Evolutionary conservation across 805 yeast species (phyloP).

Genomic region (Schwanniomyces polymorphus): DNA sequence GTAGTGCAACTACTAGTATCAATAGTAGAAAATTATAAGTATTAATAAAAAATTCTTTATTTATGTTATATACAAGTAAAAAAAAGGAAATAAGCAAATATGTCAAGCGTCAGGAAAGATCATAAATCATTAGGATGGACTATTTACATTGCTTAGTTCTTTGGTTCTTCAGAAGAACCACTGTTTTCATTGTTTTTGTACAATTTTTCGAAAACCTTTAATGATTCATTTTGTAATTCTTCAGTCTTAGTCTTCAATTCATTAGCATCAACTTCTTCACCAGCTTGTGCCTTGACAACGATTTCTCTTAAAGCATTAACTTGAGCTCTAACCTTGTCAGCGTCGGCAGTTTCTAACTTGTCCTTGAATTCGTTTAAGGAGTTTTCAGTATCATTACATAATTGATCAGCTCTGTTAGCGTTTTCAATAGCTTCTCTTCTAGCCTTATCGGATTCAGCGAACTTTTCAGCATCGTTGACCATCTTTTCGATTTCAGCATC

Average conservation of each 20-base stretch:
- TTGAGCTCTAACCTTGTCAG: conserved; percentile 48
- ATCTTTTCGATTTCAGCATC: conserved; percentile 87
- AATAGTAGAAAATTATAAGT: neutral
- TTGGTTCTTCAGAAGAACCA: conserved; percentile 23
- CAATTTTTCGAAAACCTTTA: conserved; percentile 75
- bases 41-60: neutral
- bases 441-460: conserved; percentile 83
- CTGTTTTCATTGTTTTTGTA: conserved; percentile 27
- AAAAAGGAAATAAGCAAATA: neutral
- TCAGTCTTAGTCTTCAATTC: conserved; percentile 73
- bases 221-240: conserved; percentile 70
- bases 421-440: conserved; percentile 80
- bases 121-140: neutral
- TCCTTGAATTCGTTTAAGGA: conserved; percentile 50
- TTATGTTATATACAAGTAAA: neutral
- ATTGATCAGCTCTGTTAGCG: conserved; percentile 83
- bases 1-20: neutral
- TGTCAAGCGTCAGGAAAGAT: neutral
- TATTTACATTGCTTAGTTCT: conserved; percentile 17
- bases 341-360: conserved; percentile 45
- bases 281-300: conserved; percentile 63
- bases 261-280: conserved; percentile 60
- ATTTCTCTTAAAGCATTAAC: conserved; percentile 63
- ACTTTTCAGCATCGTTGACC: conserved; percentile 89
- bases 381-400: conserved; percentile 55